Percentiles rank a stretch among this genome's conserved stretches.
Conservation (phyloP, 805 yeast genomes). For the Candida multigemmis region DNA sequence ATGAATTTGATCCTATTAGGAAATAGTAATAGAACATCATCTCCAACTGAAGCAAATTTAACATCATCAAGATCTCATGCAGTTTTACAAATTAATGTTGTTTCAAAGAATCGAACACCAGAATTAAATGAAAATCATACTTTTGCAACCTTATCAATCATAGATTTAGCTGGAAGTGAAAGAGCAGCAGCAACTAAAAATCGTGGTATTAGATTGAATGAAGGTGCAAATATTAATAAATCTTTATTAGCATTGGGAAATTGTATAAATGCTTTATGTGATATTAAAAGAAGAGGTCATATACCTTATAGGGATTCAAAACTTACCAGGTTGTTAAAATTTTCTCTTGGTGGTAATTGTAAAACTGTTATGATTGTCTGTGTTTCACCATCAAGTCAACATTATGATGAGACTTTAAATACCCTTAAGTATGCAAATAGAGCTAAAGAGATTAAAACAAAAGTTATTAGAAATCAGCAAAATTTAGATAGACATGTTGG, state of each 20-base stretch:
- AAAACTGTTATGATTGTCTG: slow-evolving; percentile 95
- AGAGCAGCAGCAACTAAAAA: slow-evolving; percentile 86
- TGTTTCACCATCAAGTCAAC: slow-evolving; percentile 76
- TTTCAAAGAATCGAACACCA: slow-evolving; percentile 50
- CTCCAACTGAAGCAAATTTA: slow-evolving; percentile 86
- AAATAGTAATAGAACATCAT: slow-evolving; percentile 67
- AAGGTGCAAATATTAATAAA: slow-evolving; percentile 90
- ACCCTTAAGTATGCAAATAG: slow-evolving; percentile 87
- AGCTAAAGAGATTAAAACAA: slow-evolving; percentile 85
- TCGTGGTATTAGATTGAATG: slow-evolving; percentile 70
- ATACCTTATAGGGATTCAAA: slow-evolving; percentile 90
- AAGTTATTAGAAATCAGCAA: slow-evolving; percentile 62
- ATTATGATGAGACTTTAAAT: slow-evolving; percentile 89
- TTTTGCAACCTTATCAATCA: slow-evolving; percentile 74
- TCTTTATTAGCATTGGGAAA: slow-evolving; percentile 86
- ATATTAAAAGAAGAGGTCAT: slow-evolving; percentile 56
- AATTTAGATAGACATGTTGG: slow-evolving; percentile 78
- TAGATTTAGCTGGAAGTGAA: slow-evolving; percentile 93
- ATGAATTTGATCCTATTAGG: slow-evolving; percentile 72
- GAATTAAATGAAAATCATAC: slow-evolving; percentile 60
- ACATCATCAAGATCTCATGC: slow-evolving; percentile 93
- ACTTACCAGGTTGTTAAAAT: slow-evolving; percentile 75
- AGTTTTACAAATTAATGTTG: slow-evolving; percentile 71
- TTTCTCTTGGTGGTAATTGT: slow-evolving; percentile 90
- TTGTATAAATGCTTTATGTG: slow-evolving; percentile 88